phyloP scores from a whole-genome alignment of 768 basidiomycete species.

The Leucocoprinus birnbaumii region DNA sequence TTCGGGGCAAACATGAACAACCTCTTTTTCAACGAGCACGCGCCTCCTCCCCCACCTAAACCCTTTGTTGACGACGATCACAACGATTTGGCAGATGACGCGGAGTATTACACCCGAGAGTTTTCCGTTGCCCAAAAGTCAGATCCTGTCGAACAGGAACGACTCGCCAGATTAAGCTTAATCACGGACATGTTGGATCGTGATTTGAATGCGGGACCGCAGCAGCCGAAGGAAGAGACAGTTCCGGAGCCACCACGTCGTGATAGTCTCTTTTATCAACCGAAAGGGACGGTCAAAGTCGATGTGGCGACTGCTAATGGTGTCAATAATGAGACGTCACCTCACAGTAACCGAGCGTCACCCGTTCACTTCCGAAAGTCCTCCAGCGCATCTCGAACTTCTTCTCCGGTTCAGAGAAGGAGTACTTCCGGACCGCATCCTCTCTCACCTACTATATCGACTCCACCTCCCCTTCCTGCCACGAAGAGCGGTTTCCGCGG shows the following conservation, averaged over 20 bases:
- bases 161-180: slow-evolving; percentile 2
- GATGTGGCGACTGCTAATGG: neutral
- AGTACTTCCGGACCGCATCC: neutral
- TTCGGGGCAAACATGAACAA: neutral
- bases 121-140: neutral
- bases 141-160: neutral
- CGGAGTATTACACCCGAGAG: slow-evolving; percentile 1
- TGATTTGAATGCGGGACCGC: neutral
- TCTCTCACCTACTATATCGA: neutral
- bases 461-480: slow-evolving; percentile 7
- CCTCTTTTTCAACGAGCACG: neutral
- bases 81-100: slow-evolving; percentile 3
- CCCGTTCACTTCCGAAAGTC: slow-evolving; percentile 1
- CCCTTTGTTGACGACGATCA: slow-evolving; percentile 1
- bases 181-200: slow-evolving; percentile 11
- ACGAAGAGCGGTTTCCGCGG: slow-evolving; percentile 19
- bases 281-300: neutral
- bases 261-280: neutral
- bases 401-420: slow-evolving; percentile 6
- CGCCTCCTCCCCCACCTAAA: neutral
- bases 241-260: neutral
- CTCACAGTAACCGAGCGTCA: neutral
- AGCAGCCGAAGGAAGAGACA: neutral
- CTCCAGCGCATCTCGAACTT: neutral
- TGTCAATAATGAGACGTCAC: neutral